phyloP scores from a whole-genome alignment of 352 stramenopile genomes.

The Aphanomyces astaci region DNA sequence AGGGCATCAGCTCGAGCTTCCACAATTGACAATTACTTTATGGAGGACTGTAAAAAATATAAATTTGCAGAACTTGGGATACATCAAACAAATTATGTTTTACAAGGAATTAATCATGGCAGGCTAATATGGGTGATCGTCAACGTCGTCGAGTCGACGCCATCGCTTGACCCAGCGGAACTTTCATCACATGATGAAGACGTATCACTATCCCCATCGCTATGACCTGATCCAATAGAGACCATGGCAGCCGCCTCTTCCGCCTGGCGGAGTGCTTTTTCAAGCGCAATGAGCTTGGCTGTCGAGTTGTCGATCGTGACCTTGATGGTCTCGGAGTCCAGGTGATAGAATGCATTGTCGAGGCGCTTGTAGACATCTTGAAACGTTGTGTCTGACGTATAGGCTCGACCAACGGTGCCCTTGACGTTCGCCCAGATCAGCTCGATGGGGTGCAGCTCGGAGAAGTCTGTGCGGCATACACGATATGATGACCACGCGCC shows the following conservation, averaged over 20 bases:
- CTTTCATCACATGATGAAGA: not conserved
- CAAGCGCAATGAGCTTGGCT: not conserved
- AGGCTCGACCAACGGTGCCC: constrained; percentile 15
- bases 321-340: not conserved
- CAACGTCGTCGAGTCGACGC: not conserved
- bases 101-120: not conserved
- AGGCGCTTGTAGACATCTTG: constrained; percentile 14
- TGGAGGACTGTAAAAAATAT: not conserved
- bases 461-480: not conserved
- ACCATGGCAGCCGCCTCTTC: not conserved
- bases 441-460: constrained; percentile 15
- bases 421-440: constrained; percentile 22
- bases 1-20: not conserved
- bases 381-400: constrained; percentile 1
- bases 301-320: not conserved
- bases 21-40: not conserved
- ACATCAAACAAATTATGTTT: no score
- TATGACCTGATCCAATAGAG: not conserved
- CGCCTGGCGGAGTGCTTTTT: not conserved
- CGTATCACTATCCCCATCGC: not conserved
- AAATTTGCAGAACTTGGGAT: not conserved
- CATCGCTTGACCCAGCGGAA: no score
- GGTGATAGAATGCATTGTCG: not conserved
- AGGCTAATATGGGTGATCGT: not conserved
- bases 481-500: not conserved